These are phyloP conservation scores for Ustilago shanxiensis DNA, from an alignment of 1,284 basidiomycete species.

Conservation along the genomic window DNA sequence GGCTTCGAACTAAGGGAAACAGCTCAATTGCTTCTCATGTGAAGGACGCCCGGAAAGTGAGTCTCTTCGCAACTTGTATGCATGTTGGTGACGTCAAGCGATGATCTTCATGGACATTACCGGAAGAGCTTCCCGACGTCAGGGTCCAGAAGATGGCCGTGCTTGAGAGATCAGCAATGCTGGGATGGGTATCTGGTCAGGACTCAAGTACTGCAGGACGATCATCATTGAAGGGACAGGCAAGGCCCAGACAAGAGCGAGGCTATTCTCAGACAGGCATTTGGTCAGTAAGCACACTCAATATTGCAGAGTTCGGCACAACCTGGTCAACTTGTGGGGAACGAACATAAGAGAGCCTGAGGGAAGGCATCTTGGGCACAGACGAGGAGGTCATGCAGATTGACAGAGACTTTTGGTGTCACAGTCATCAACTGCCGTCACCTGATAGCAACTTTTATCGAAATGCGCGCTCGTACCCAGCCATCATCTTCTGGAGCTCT, in stretches of 20 bases:
- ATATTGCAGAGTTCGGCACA: background rate
- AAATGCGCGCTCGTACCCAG: background rate
- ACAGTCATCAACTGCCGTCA: too few species aligned
- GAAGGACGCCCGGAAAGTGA: too few species aligned
- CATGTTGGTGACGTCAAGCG: constrained; percentile 6
- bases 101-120: background rate
- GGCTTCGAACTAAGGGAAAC: background rate
- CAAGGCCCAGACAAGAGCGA: background rate
- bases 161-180: too few species aligned
- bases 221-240: background rate
- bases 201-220: too few species aligned
- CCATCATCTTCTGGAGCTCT: background rate
- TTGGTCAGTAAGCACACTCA: background rate
- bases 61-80: too few species aligned
- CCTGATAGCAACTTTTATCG: background rate
- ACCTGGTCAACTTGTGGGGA: background rate
- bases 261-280: background rate
- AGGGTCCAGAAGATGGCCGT: background rate
- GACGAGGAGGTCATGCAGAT: too few species aligned
- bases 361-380: too few species aligned
- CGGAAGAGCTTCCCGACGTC: background rate
- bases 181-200: too few species aligned
- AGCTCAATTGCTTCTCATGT: background rate
- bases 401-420: too few species aligned
- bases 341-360: background rate